Base-by-base conservation (phyloP, 176 grass and related monocot genomes). In the Lolium perenne region DNA sequence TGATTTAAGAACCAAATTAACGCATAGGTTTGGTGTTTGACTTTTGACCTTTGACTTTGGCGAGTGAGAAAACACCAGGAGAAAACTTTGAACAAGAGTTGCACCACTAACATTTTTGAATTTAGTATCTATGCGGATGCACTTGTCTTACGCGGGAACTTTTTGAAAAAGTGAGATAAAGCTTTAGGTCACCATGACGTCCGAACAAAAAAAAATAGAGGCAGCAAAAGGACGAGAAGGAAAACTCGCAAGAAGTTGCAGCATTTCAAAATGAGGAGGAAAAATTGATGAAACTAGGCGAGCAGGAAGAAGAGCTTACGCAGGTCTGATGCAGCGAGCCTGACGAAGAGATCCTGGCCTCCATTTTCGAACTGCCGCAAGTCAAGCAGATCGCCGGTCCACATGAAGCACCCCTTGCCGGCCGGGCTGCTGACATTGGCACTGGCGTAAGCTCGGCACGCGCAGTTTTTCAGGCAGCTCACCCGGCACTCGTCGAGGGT, bases 381-480 rank as follows among this genome's bases (percentile, higher is more conserved):
- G 82, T 94, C 92, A 10, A 88, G 82, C 67, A 94, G 79, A 4
- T 94, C 83, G 10, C 70, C 82, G 0, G 59, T 71, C 92, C 92
- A 94, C 71, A 91, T 86, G 29, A 94, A 82, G 82, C 92, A 94
- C 0, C 92, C 92, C 51, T 62, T 73, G 0, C 56, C 83, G 9
- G 43, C 80, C 8, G 38, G 63, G 76, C 78, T 80, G 57, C 23
- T 80, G 69, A 91, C 78, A 60, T 89, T 79, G 66, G 92, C 86
- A 43, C 83, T 65, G 16, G 94, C 82, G 87, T 88, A 96, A 16
- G 78, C 94, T 20, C 60, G 47, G 60, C 91, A 93, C 5, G 87
- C 86, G 77, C 94, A 95, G 79, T 88, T 81, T 25, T 9, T 53
- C 84, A 88, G 82, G 83, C 94, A 95, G n/a, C 78, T 50, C 48